Evolutionary conservation across 1,284 basidiomycete species (phyloP).

Genomic region (Pseudozyma pruni): DNA sequence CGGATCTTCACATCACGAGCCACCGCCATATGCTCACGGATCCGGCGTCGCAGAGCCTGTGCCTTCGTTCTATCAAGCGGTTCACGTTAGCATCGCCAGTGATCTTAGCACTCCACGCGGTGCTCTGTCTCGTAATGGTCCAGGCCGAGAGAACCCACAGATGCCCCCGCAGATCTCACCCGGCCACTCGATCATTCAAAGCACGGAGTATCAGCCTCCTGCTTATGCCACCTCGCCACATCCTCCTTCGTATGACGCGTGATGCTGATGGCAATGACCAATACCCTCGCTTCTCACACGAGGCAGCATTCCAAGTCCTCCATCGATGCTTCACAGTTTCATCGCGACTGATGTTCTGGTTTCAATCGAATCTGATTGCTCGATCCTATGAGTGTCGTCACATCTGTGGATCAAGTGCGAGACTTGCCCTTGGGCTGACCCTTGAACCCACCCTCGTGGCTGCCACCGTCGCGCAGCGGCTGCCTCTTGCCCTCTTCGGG

Average conservation of each 20-base stretch:
- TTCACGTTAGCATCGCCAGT: constrained; percentile 1
- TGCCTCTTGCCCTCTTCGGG: constrained; percentile 45
- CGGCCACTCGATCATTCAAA: background rate
- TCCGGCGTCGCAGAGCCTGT: constrained; percentile 10
- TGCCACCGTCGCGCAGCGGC: constrained; percentile 51
- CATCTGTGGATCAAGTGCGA: background rate
- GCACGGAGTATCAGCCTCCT: constrained; percentile 23
- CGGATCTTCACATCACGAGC: constrained; percentile 9
- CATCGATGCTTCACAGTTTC: no score
- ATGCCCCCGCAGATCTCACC: background rate
- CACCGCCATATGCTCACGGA: constrained; percentile 35
- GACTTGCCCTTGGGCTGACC: constrained; percentile 19
- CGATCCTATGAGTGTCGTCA: background rate
- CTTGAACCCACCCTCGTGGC: constrained; percentile 51
- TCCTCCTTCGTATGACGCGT: constrained; percentile 42
- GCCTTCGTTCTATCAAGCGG: constrained; percentile 36
- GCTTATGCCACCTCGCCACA: constrained; percentile 45
- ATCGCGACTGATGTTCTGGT: no score
- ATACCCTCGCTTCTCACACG: constrained; percentile 1
- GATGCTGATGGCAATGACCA: background rate
- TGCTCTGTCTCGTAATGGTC: background rate
- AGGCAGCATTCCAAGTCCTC: background rate
- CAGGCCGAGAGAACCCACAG: background rate
- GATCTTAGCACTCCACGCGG: background rate
- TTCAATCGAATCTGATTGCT: background rate